These are phyloP conservation scores for Penicillium sp. DNA, from an alignment of 2,329 filamentous ascomycete genomes.

Conservation along the genomic window DNA sequence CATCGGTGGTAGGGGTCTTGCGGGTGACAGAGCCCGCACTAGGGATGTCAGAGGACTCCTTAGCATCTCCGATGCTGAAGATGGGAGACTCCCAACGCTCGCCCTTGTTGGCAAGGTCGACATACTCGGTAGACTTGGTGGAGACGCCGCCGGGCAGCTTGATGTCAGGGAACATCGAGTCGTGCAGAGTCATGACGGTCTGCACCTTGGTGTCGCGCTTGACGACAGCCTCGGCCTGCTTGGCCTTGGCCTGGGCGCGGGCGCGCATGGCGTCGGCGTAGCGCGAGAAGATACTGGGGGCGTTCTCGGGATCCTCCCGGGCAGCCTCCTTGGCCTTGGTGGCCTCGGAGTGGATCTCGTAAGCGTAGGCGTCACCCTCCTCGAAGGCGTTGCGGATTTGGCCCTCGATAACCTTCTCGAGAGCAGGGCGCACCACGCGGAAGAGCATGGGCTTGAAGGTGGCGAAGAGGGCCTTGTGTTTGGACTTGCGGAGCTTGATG, in stretches of 20 bases:
- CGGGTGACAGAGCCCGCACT: constrained; percentile 52
- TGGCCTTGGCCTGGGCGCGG: constrained; percentile 70
- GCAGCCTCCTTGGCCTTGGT: constrained; percentile 67
- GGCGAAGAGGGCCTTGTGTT: constrained; percentile 85
- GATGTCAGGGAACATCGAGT: constrained; percentile 89
- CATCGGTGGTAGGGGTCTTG: constrained; percentile 55
- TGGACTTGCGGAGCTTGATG: constrained; percentile 91
- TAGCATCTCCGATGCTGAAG: constrained; percentile 79
- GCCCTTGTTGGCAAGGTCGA: constrained; percentile 79
- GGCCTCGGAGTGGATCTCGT: constrained; percentile 78
- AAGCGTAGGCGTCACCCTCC: constrained; percentile 70
- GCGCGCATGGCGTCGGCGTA: constrained; percentile 76
- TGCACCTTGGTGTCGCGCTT: constrained; percentile 71
- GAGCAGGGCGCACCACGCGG: constrained; percentile 75
- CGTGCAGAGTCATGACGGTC: constrained; percentile 78
- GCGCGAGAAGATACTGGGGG: constrained; percentile 80
- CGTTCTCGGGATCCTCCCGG: constrained; percentile 67
- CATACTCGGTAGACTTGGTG: constrained; percentile 91
- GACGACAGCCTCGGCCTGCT: constrained; percentile 64
- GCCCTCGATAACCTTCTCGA: constrained; percentile 87
- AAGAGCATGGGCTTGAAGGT: constrained; percentile 85
- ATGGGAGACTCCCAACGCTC: constrained; percentile 93
- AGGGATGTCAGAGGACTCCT: constrained; percentile 71
- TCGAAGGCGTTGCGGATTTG: constrained; percentile 80
- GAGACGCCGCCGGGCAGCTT: constrained; percentile 84